Percentiles rank a stretch among this genome's conserved stretches.
These are phyloP conservation scores for Coniochaeta ligniaria DNA, from an alignment of 2,329 filamentous ascomycete genomes.

Conservation along the genomic window DNA sequence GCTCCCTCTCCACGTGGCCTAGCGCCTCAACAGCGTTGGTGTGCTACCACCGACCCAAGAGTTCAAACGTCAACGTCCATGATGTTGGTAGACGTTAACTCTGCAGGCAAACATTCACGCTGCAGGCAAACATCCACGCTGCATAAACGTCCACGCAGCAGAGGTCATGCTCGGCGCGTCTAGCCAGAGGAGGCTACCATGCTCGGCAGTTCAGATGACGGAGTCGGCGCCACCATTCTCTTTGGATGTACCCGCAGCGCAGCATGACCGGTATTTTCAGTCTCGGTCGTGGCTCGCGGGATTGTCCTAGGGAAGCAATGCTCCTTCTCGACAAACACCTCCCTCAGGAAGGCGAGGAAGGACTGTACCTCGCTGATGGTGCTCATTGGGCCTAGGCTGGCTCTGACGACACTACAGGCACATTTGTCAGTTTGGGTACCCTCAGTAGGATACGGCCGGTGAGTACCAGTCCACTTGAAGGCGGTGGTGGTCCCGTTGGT, in stretches of 20 bases:
- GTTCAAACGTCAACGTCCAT: too few species aligned
- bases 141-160: neutral
- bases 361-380: constrained; percentile 45
- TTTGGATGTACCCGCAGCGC: neutral
- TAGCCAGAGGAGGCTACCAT: neutral
- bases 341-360: constrained; percentile 37
- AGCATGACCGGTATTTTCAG: neutral
- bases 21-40: too few species aligned
- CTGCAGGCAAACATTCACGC: too few species aligned
- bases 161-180: neutral
- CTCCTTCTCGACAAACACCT: constrained; percentile 24
- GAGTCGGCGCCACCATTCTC: neutral
- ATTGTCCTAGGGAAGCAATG: neutral
- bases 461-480: neutral
- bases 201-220: neutral
- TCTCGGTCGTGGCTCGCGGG: neutral
- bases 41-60: too few species aligned
- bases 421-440: neutral
- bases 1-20: too few species aligned
- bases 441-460: neutral
- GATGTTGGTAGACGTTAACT: too few species aligned
- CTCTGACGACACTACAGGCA: constrained; percentile 44
- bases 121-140: too few species aligned
- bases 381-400: constrained; percentile 56
- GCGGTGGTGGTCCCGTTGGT: neutral